These are phyloP conservation scores for Suhomyces panamericanus DNA, from an alignment of 1,139 yeast species.

Conservation along the genomic window DNA sequence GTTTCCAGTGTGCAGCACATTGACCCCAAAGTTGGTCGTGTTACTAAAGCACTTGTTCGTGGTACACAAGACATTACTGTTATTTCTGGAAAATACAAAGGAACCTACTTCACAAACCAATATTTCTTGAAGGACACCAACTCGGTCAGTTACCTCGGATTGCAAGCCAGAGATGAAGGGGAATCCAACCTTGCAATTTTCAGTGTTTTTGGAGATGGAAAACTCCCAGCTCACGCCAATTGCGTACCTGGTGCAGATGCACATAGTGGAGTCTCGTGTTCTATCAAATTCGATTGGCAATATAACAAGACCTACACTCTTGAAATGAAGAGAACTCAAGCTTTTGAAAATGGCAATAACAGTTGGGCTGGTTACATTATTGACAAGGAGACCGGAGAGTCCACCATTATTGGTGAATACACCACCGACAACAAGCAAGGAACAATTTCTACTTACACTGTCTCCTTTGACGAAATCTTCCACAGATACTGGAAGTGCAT, in stretches of 20 bases:
- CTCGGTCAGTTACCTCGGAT: conserved; percentile 1
- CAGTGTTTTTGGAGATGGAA: conserved; percentile 7
- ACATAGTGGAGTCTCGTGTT: conserved; percentile 7
- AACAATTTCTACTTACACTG: not conserved
- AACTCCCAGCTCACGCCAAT: conserved; percentile 2
- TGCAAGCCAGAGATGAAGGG: not conserved
- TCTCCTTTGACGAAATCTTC: conserved; percentile 3
- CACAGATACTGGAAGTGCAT: not conserved
- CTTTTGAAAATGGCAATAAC: conserved; percentile 3
- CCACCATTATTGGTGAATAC: not conserved
- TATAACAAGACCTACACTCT: conserved; percentile 5
- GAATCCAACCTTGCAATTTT: not conserved
- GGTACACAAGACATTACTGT: not conserved
- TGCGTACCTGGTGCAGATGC: conserved; percentile 4
- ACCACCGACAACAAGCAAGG: conserved; percentile 1
- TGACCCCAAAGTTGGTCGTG: not conserved
- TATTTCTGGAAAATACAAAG: not conserved
- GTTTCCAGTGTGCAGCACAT: not conserved
- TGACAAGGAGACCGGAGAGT: conserved; percentile 2
- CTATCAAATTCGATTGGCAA: conserved; percentile 5
- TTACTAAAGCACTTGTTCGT: not conserved
- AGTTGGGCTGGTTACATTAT: conserved; percentile 6
- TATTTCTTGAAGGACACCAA: not conserved
- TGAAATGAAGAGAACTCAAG: not conserved
- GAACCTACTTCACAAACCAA: conserved; percentile 1